Evolutionary conservation across 257 asterid species (phyloP).

Genomic region (Penstemon barbatus): DNA sequence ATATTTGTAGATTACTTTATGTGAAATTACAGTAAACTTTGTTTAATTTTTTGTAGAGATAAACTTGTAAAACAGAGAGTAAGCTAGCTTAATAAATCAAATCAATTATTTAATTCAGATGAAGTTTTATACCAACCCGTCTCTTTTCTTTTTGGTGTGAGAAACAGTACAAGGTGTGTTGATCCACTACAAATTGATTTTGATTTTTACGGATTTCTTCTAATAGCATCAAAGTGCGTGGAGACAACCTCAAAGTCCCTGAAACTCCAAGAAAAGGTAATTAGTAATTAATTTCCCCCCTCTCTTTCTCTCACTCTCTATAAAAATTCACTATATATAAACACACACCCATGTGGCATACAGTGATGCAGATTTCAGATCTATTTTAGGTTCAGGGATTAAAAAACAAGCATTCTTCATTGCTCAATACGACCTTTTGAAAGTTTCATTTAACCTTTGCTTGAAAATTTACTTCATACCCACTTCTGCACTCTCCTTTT

Average conservation of each 20-base stretch:
- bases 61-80: too few species aligned
- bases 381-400: constrained; percentile 37
- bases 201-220: background rate
- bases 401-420: constrained; percentile 22
- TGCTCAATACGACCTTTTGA: constrained; percentile 33
- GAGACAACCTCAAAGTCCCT: constrained; percentile 27
- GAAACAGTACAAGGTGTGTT: constrained; percentile 1
- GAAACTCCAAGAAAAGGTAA: constrained; percentile 18
- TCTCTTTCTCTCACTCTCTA: constrained; percentile 14
- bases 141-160: background rate
- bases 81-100: too few species aligned
- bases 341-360: background rate
- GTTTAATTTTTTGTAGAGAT: too few species aligned
- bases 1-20: too few species aligned
- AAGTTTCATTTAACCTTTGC: constrained; percentile 46
- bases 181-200: background rate
- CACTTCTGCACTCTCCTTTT: constrained; percentile 29
- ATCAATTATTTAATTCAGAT: too few species aligned
- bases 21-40: too few species aligned
- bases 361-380: constrained; percentile 37
- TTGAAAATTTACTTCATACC: constrained; percentile 37
- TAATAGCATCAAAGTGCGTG: constrained; percentile 37
- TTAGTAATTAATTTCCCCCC: too few species aligned
- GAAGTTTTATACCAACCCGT: too few species aligned
- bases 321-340: constrained; percentile 5